phyloP scores from a whole-genome alignment of 2,329 filamentous ascomycete species.

The Aspergillus hortae region DNA sequence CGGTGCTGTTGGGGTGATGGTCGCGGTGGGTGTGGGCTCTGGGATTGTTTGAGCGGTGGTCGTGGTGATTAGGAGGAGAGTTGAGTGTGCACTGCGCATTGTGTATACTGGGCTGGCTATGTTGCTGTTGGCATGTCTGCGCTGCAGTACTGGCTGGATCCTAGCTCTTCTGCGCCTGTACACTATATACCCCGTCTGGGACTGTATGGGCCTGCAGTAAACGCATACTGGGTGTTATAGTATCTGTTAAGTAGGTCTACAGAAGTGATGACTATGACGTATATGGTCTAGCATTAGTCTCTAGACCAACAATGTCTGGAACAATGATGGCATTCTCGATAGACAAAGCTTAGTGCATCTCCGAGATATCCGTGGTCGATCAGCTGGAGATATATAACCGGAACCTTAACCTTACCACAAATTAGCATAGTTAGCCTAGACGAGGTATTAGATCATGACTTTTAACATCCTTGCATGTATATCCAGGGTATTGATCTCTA shows the following conservation, averaged over 20 bases:
- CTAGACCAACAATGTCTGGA: not conserved
- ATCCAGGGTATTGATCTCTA: not conserved
- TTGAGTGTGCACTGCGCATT: too few species aligned
- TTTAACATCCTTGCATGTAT: not conserved
- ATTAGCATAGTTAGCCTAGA: too few species aligned
- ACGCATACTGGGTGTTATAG: too few species aligned
- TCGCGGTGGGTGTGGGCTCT: slow-evolving; percentile 19
- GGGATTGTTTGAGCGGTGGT: slow-evolving; percentile 11
- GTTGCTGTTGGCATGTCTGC: too few species aligned
- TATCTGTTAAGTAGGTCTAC: not conserved
- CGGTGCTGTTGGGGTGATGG: slow-evolving; percentile 24
- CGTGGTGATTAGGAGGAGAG: not conserved
- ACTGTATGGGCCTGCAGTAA: too few species aligned
- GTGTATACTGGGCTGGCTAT: too few species aligned
- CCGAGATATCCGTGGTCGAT: not conserved
- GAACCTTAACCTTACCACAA: not conserved
- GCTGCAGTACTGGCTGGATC: too few species aligned
- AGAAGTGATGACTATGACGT: not conserved
- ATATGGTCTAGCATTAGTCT: not conserved
- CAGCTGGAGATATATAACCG: not conserved
- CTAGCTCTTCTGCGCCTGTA: too few species aligned
- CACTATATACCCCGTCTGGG: too few species aligned
- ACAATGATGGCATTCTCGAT: not conserved
- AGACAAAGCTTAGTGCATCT: not conserved
- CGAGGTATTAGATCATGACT: too few species aligned